phyloP scores from a whole-genome alignment of 2,329 filamentous ascomycete species.

The Cryphonectria nitschkei region DNA sequence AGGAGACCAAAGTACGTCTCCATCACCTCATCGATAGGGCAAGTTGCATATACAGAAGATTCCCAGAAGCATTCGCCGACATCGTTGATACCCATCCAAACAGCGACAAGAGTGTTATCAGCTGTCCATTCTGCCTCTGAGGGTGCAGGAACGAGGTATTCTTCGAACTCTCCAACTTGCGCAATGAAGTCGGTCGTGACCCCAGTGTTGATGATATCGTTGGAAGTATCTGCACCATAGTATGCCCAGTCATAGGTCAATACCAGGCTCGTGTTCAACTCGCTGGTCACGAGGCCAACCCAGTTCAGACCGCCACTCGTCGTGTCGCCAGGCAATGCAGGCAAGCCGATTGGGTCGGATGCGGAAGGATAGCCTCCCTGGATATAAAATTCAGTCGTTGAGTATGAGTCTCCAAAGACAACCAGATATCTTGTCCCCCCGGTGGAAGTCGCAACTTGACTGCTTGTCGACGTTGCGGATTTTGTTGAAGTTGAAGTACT shows the following conservation, averaged over 20 bases:
- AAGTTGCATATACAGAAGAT: constrained; percentile 1
- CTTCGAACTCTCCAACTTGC: constrained; percentile 21
- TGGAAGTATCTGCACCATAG: constrained; percentile 22
- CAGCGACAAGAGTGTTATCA: constrained; percentile 1
- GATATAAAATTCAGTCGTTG: constrained; percentile 19
- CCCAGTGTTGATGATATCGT: constrained; percentile 15
- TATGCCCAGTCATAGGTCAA: constrained; percentile 25
- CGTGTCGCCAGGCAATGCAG: constrained; percentile 15
- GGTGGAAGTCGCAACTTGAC: neutral
- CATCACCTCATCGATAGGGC: constrained; percentile 21
- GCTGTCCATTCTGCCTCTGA: constrained; percentile 18
- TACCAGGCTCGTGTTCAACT: constrained; percentile 19
- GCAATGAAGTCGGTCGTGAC: constrained; percentile 21
- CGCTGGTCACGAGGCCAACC: constrained; percentile 22
- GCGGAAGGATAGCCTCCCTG: constrained; percentile 23
- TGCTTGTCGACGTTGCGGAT: constrained; percentile 1
- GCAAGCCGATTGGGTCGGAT: constrained; percentile 18
- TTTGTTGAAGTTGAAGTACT: constrained; percentile 1
- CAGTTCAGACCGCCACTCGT: constrained; percentile 21
- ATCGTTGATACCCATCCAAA: constrained; percentile 24
- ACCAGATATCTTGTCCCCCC: constrained; percentile 13
- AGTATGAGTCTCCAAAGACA: constrained; percentile 22
- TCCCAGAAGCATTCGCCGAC: constrained; percentile 23
- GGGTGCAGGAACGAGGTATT: constrained; percentile 16
- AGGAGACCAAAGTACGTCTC: constrained; percentile 20